phyloP scores from a whole-genome alignment of 1,284 basidiomycete genomes.

The Rhodofomes roseus region DNA sequence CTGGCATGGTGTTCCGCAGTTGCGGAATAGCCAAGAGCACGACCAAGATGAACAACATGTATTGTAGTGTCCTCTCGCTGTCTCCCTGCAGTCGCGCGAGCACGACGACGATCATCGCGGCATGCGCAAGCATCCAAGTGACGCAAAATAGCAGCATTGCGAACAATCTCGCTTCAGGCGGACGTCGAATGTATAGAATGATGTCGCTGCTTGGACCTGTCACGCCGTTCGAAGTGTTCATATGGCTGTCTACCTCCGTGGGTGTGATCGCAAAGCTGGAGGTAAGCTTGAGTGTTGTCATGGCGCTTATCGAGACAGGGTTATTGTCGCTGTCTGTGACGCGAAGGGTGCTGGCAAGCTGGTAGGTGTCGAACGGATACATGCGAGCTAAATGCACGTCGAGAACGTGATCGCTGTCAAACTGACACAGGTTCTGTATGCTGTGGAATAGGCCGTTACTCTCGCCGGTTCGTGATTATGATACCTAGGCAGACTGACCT shows the following conservation, averaged over 20 bases:
- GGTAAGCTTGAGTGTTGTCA: slow-evolving; percentile 42
- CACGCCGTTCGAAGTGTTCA: slow-evolving; percentile 20
- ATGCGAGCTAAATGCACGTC: slow-evolving; percentile 51
- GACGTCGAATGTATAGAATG: slow-evolving; percentile 41
- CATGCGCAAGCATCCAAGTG: slow-evolving; percentile 53
- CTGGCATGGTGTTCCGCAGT: slow-evolving; percentile 52
- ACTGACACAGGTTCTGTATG: slow-evolving; percentile 52
- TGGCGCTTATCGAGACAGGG: slow-evolving; percentile 40
- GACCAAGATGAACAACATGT: slow-evolving; percentile 37
- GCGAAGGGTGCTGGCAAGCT: slow-evolving; percentile 45
- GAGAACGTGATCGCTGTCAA: slow-evolving; percentile 55
- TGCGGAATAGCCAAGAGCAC: slow-evolving; percentile 48
- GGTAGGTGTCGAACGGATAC: slow-evolving; percentile 58
- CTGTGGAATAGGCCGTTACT: slow-evolving; percentile 25
- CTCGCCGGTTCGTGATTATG: too few species aligned
- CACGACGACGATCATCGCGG: slow-evolving; percentile 41
- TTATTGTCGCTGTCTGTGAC: slow-evolving; percentile 33
- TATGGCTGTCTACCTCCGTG: slow-evolving; percentile 38
- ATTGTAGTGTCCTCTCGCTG: slow-evolving; percentile 32
- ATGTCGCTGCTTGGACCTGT: slow-evolving; percentile 39
- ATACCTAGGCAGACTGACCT: slow-evolving; percentile 29
- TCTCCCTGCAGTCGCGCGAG: slow-evolving; percentile 36
- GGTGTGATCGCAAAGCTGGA: slow-evolving; percentile 45
- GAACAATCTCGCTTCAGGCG: slow-evolving; percentile 41
- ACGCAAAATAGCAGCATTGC: slow-evolving; percentile 44